Evolutionary conservation across 495 filamentous ascomycete genomes (phyloP).

Genomic region (Xylaria telfairii): DNA sequence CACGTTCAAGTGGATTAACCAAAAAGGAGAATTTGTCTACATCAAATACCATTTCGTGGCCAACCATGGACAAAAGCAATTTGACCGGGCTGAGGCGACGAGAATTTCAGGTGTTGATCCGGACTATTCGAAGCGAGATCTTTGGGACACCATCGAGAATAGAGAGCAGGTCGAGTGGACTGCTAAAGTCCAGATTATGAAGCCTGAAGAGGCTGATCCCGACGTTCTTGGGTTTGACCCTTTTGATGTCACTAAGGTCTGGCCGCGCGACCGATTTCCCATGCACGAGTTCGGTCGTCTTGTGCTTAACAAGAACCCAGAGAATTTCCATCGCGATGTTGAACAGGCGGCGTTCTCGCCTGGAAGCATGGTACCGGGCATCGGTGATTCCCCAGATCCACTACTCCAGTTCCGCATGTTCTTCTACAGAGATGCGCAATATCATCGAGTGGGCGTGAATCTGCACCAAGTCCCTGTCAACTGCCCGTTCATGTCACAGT

Average conservation of each 20-base stretch:
- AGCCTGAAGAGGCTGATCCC: constrained; percentile 56
- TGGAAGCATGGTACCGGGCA: constrained; percentile 69
- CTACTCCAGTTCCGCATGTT: constrained; percentile 81
- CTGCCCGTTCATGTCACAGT: constrained; percentile 61
- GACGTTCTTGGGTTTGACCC: constrained; percentile 57
- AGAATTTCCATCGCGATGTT: constrained; percentile 75
- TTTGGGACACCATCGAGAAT: constrained; percentile 57
- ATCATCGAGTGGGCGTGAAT: constrained; percentile 79
- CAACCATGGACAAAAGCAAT: constrained; percentile 60
- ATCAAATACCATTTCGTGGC: constrained; percentile 64
- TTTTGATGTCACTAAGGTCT: constrained; percentile 65
- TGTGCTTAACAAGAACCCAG: constrained; percentile 69
- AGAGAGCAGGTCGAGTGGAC: constrained; percentile 57
- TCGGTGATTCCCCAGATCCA: constrained; percentile 66
- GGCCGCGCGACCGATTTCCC: constrained; percentile 73
- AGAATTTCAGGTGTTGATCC: constrained; percentile 53
- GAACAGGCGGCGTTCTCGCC: constrained; percentile 92
- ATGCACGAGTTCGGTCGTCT: constrained; percentile 70
- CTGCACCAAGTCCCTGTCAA: constrained; percentile 84
- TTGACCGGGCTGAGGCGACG: constrained; percentile 58
- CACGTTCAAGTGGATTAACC: constrained; percentile 64
- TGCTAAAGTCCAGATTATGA: constrained; percentile 59
- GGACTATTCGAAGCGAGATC: constrained; percentile 60
- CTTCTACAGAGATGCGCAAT: constrained; percentile 81
- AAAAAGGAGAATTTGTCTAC: constrained; percentile 61